Conservation (phyloP, 176 grass and related monocot genomes). For the Zizania latifolia region DNA sequence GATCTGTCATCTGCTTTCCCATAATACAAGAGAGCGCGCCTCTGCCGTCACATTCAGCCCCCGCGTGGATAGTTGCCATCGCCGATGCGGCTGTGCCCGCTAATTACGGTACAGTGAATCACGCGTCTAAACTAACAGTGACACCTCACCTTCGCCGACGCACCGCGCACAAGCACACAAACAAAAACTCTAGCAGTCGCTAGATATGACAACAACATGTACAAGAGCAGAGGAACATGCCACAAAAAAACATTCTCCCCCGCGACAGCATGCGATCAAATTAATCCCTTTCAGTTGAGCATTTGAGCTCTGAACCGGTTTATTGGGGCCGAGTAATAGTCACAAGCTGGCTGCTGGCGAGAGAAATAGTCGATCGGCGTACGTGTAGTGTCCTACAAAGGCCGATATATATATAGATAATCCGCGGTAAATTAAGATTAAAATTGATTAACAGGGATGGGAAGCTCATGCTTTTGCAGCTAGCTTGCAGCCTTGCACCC, state of each 20-base stretch:
- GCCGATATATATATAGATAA: neutral
- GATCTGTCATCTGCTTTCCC: too few species aligned
- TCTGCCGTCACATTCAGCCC: slow-evolving; percentile 4
- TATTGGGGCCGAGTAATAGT: neutral
- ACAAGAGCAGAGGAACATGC: neutral
- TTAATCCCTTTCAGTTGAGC: neutral
- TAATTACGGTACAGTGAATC: neutral
- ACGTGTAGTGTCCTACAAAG: neutral
- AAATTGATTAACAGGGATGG: neutral
- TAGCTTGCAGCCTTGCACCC: neutral
- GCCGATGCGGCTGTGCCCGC: neutral
- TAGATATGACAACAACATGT: neutral
- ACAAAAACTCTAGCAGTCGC: neutral
- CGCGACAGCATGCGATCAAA: neutral
- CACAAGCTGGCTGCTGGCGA: neutral
- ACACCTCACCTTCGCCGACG: neutral
- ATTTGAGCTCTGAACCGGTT: neutral
- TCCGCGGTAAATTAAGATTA: neutral
- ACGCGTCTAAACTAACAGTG: neutral
- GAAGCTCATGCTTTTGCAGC: slow-evolving; percentile 14
- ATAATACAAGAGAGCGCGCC: too few species aligned
- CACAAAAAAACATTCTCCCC: slow-evolving; percentile 28
- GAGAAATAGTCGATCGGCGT: too few species aligned
- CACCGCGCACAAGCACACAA: neutral
- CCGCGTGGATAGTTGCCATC: slow-evolving; percentile 17